These are phyloP conservation scores for Coemansia sp. DNA, from an alignment of 192 early-diverging fungal genomes.

Conservation along the genomic window DNA sequence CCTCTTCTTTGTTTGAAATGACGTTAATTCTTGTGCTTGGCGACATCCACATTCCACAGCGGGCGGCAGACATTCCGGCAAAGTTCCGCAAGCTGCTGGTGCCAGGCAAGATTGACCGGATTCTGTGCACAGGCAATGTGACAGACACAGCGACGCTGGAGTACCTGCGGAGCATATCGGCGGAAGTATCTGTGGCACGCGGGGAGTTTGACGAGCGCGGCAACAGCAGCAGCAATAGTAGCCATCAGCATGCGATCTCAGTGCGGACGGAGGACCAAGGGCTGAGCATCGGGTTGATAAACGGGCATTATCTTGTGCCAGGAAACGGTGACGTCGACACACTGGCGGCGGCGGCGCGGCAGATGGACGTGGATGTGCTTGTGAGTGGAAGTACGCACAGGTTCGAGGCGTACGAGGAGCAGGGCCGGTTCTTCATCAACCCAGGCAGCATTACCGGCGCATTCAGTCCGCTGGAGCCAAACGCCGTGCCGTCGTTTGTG, in stretches of 20 bases:
- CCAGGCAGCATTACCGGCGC: slow-evolving; percentile 96
- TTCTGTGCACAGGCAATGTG: slow-evolving; percentile 91
- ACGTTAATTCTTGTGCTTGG: slow-evolving; percentile 83
- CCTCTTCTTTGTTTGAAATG: slow-evolving; percentile 24
- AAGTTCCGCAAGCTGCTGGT: slow-evolving; percentile 94
- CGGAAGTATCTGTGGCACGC: slow-evolving; percentile 70
- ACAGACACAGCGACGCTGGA: slow-evolving; percentile 81
- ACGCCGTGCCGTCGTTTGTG: slow-evolving; percentile 85
- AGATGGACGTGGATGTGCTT: slow-evolving; percentile 91
- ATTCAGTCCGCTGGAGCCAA: slow-evolving; percentile 52
- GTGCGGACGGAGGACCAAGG: slow-evolving; percentile 64
- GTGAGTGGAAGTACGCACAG: slow-evolving; percentile 85
- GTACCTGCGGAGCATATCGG: slow-evolving; percentile 80
- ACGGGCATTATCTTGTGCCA: slow-evolving; percentile 81
- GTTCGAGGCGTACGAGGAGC: slow-evolving; percentile 90
- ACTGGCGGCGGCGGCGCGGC: slow-evolving; percentile 73
- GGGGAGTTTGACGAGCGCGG: slow-evolving; percentile 79
- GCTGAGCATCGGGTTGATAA: slow-evolving; percentile 73
- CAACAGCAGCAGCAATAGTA: not conserved
- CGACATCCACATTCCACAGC: slow-evolving; percentile 94
- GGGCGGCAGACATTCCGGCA: slow-evolving; percentile 80
- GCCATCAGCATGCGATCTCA: slow-evolving; percentile 57
- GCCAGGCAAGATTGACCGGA: slow-evolving; percentile 95
- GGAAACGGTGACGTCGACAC: slow-evolving; percentile 64
- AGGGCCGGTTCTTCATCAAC: slow-evolving; percentile 91